These are phyloP conservation scores for Penicillium antarcticum DNA, from an alignment of 495 filamentous ascomycete genomes.

Conservation along the genomic window DNA sequence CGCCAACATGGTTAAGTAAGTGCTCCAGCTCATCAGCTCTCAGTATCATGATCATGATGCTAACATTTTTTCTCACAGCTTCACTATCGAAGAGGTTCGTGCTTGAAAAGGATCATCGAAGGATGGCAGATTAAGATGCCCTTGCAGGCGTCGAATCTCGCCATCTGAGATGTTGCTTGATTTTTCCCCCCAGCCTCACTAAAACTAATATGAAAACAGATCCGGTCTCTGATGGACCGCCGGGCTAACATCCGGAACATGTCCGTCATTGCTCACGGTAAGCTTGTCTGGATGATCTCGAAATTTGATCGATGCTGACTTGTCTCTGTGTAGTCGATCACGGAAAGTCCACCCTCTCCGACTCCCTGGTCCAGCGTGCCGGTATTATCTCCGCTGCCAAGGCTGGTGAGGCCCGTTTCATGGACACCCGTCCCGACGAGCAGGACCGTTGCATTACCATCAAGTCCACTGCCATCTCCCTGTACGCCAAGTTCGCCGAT, in stretches of 20 bases:
- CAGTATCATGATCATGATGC: background rate
- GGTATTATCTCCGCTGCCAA: conserved; percentile 99
- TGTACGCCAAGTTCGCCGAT: conserved; percentile 81
- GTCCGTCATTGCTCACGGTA: conserved; percentile 99
- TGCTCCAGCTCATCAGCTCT: conserved; percentile 25
- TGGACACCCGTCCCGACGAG: conserved; percentile 95
- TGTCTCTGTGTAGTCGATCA: conserved; percentile 70
- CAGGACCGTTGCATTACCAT: conserved; percentile 99
- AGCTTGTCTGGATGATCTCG: conserved; percentile 14
- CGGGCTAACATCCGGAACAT: conserved; percentile 98
- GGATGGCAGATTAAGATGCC: background rate
- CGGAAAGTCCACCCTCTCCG: conserved; percentile 98
- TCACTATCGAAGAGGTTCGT: conserved; percentile 92
- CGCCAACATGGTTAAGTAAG: conserved; percentile 99
- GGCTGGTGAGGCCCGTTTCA: conserved; percentile 92
- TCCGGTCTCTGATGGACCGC: conserved; percentile 96
- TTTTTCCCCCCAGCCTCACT: background rate
- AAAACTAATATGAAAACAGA: conserved; percentile 38
- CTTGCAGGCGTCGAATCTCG: background rate
- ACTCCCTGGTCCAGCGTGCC: conserved; percentile 97
- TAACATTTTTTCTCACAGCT: conserved; percentile 58
- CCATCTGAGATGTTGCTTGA: background rate
- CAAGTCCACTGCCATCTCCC: conserved; percentile 99
- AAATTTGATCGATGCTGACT: background rate
- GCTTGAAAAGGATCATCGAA: background rate